Evolutionary conservation across 768 basidiomycete genomes (phyloP).

Genomic region (Mycena sanguinolenta): DNA sequence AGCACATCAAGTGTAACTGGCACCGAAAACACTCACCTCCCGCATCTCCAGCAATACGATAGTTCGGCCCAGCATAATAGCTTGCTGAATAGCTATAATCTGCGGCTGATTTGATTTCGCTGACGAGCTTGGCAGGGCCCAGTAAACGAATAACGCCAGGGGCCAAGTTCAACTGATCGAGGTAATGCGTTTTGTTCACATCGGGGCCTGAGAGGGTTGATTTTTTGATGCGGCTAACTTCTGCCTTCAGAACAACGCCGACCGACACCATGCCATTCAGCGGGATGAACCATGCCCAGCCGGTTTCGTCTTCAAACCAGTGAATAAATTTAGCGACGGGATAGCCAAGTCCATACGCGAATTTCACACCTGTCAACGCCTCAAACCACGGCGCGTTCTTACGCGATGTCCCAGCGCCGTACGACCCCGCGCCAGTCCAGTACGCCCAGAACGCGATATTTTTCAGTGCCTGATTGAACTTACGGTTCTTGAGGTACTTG

Average conservation of each 20-base stretch:
- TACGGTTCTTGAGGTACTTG: conserved; percentile 69
- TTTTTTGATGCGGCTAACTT: conserved; percentile 49
- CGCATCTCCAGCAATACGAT: conserved; percentile 51
- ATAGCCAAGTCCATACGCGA: not conserved
- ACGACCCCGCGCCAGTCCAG: conserved; percentile 65
- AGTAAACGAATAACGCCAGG: conserved; percentile 44
- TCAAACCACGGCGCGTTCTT: conserved; percentile 68
- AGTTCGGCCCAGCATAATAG: conserved; percentile 47
- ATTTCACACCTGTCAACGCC: conserved; percentile 61
- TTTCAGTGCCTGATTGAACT: conserved; percentile 63
- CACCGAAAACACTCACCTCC: conserved; percentile 38
- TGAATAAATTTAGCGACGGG: not conserved
- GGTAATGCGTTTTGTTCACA: conserved; percentile 43
- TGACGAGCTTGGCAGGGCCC: conserved; percentile 39
- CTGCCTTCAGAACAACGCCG: conserved; percentile 63
- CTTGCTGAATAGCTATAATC: conserved; percentile 53
- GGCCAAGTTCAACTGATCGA: conserved; percentile 44
- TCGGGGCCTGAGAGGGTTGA: conserved; percentile 28
- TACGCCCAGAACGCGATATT: conserved; percentile 81
- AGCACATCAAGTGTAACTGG: no score
- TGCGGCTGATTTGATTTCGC: conserved; percentile 45
- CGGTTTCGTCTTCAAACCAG: conserved; percentile 57
- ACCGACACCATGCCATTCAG: conserved; percentile 64
- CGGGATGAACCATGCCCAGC: conserved; percentile 71
- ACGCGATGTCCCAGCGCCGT: conserved; percentile 53